These are phyloP conservation scores for Lizonia empirigonia DNA, from an alignment of 2,329 filamentous ascomycete genomes.

Conservation along the genomic window DNA sequence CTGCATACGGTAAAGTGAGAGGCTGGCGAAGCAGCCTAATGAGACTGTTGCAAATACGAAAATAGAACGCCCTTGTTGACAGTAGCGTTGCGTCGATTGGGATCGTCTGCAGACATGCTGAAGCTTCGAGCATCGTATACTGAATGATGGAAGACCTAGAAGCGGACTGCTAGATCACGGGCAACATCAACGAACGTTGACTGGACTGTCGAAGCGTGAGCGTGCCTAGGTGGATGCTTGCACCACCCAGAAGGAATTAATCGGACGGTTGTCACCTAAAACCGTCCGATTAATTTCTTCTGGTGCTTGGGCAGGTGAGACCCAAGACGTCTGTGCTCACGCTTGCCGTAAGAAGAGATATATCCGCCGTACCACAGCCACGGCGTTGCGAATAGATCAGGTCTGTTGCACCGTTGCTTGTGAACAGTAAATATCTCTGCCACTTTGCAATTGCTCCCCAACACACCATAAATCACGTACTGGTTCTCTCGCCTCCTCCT, in stretches of 20 bases:
- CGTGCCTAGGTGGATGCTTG: too few species aligned
- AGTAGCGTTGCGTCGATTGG: not conserved
- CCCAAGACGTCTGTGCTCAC: too few species aligned
- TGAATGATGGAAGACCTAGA: too few species aligned
- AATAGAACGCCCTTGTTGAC: not conserved
- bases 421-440: conserved; percentile 28
- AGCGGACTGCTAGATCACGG: not conserved
- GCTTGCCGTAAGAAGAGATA: conserved; percentile 20
- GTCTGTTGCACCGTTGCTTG: conserved; percentile 17
- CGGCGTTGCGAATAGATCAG: conserved; percentile 7
- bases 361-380: conserved; percentile 24
- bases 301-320: not conserved
- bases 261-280: too few species aligned
- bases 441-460: conserved; percentile 17
- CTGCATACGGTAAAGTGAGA: not conserved
- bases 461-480: not conserved
- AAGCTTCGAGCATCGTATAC: too few species aligned
- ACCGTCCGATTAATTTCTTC: too few species aligned
- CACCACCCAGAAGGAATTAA: too few species aligned
- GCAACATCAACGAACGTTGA: not conserved
- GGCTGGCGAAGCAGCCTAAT: not conserved
- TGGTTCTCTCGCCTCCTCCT: not conserved
- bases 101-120: too few species aligned
- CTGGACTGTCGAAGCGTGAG: not conserved
- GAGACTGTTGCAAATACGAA: conserved; percentile 8